Percentiles rank a stretch among this genome's conserved stretches.
Evolutionary conservation across 768 basidiomycete species (phyloP).

Genomic region (Paxillus involutus): DNA sequence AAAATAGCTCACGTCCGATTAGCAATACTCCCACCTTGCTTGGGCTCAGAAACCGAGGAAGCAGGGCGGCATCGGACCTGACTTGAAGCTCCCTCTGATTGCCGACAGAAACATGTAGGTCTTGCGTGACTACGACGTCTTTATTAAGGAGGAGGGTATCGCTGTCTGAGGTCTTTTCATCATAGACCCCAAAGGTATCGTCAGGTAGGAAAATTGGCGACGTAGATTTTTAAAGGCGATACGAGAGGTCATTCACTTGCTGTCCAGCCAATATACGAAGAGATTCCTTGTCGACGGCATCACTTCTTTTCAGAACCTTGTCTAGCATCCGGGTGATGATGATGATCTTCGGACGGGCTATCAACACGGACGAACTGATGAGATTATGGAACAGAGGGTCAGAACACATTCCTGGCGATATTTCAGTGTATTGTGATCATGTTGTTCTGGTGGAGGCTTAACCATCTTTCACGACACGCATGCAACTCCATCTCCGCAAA

Average conservation of each 20-base stretch:
- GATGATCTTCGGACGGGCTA: constrained; percentile 91
- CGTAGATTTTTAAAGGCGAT: background rate
- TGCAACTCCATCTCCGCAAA: too few relatives aligned
- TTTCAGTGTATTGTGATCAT: constrained; percentile 87
- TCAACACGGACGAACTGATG: background rate
- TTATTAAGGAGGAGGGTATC: constrained; percentile 86
- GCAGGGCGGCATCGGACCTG: constrained; percentile 87
- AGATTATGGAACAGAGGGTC: constrained; percentile 12
- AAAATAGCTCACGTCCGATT: constrained; percentile 50
- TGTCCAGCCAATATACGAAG: constrained; percentile 94
- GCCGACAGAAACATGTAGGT: constrained; percentile 80
- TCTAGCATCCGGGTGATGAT: constrained; percentile 89
- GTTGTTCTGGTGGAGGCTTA: constrained; percentile 84
- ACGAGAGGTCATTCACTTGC: constrained; percentile 50
- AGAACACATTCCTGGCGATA: constrained; percentile 67
- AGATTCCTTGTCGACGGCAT: constrained; percentile 92
- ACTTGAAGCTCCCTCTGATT: constrained; percentile 81
- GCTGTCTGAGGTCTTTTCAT: constrained; percentile 86
- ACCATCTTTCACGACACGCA: too few relatives aligned
- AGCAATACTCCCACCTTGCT: constrained; percentile 83
- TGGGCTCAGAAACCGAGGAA: constrained; percentile 83
- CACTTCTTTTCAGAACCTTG: constrained; percentile 87
- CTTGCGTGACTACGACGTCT: constrained; percentile 82
- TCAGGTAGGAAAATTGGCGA: constrained; percentile 46
- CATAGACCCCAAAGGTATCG: constrained; percentile 79